Evolutionary conservation across 1,284 basidiomycete species (phyloP), one percentile per base, ranked within the genome.

Genomic region (Naganishia liquefaciens): DNA sequence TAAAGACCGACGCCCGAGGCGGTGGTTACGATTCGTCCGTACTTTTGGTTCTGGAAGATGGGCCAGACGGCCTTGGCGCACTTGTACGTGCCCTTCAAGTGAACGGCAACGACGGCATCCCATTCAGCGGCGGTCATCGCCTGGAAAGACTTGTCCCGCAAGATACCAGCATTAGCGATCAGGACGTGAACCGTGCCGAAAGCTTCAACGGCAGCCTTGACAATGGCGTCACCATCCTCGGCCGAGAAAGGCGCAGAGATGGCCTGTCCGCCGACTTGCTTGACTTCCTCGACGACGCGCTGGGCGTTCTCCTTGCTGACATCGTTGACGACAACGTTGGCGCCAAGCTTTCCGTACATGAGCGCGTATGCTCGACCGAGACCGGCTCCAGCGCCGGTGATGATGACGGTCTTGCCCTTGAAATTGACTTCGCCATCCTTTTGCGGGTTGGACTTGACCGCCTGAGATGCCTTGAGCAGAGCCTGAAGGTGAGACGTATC

Each of bases 241-340:
- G 90, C 93, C 25, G 93, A 95, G 74, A 87, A 89, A 27, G 96
- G 83, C 10, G 87, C 91, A 40, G 93, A 82, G 6, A 84, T 84
- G 13, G 93, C 96, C 78, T 93, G 91, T 21, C 92, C 94, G 51
- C 94, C 94, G 70, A 85, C 91, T 78, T 88, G 86, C 70, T 86
- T 84, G 71, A 98, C 86, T 78, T 98, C 94, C 37, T 89, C 85
- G 27, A 93, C 93, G 6, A 99, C 94, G 15, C 85, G 81, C 46
- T 86, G 84, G 11, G 93, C 93, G 25, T 85, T 87, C 73, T 91
- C 90, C 75, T 90, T 88, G 75, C 84, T 91, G 64, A 99, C 88
- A 76, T 99, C 96, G 78, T 99, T 99, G 67, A 99, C 87, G 47
- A 99, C 91, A 40, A 99, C 91, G 74, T 97, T 98, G 25, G 93